Evolutionary conservation across 2,329 filamentous ascomycete genomes (phyloP).

Genomic region (Pyrenochaeta sp.): DNA sequence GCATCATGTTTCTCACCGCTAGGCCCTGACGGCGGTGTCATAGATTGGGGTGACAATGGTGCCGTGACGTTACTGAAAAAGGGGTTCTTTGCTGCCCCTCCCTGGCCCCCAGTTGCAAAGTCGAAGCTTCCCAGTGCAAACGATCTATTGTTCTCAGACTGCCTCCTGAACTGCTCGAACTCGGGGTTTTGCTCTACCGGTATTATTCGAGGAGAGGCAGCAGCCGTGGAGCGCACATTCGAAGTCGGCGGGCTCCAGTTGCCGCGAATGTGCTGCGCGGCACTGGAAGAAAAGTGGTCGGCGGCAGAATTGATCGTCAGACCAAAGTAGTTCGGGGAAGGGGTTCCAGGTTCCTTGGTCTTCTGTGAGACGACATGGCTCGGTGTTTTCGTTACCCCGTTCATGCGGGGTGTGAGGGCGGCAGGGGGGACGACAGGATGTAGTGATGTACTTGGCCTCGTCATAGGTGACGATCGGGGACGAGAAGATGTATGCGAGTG

Average conservation of each 20-base stretch:
- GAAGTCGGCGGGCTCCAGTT: conserved; percentile 80
- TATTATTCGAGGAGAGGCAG: conserved; percentile 72
- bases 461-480: conserved; percentile 39
- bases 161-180: conserved; percentile 80
- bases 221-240: conserved; percentile 73
- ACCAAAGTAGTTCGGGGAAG: conserved; percentile 88
- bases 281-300: conserved; percentile 69
- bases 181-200: conserved; percentile 79
- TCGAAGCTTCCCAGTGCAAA: conserved; percentile 54
- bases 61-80: conserved; percentile 34
- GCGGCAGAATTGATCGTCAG: conserved; percentile 70
- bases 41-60: conserved; percentile 48
- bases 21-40: conserved; percentile 28
- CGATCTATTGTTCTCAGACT: conserved; percentile 67
- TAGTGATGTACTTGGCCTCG: conserved; percentile 37
- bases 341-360: conserved; percentile 42
- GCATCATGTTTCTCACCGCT: conserved; percentile 18
- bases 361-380: conserved; percentile 32
- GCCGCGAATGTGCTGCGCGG: conserved; percentile 67
- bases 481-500: conserved; percentile 32
- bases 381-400: conserved; percentile 46
- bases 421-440: conserved; percentile 33
- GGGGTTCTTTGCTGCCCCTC: conserved; percentile 36
- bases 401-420: conserved; percentile 43
- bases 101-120: conserved; percentile 47